These are phyloP conservation scores for Alternaria arbusti DNA, from an alignment of 2,329 filamentous ascomycete species.

Conservation along the genomic window DNA sequence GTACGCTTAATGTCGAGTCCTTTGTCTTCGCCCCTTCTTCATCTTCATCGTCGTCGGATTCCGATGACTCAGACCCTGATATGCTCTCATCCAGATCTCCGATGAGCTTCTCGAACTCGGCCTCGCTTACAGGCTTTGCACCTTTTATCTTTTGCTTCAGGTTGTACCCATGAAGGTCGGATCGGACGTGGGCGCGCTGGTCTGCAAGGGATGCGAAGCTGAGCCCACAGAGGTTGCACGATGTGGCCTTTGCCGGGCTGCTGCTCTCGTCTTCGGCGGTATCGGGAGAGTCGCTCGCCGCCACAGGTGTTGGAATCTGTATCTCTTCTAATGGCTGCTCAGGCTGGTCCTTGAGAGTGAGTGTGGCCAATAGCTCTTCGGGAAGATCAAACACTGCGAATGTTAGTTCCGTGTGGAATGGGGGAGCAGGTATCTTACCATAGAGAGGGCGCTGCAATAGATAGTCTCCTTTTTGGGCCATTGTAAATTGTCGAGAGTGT, in stretches of 20 bases:
- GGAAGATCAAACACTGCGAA: slow-evolving; percentile 80
- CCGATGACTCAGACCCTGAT: slow-evolving; percentile 81
- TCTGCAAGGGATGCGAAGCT: slow-evolving; percentile 76
- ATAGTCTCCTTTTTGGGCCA: slow-evolving; percentile 40
- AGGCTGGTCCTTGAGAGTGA: slow-evolving; percentile 62
- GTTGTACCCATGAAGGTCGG: slow-evolving; percentile 93
- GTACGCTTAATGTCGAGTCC: slow-evolving; percentile 73
- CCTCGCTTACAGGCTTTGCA: slow-evolving; percentile 72
- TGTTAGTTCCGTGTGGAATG: slow-evolving; percentile 15
- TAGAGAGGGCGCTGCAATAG: slow-evolving; percentile 49
- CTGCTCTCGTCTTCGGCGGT: slow-evolving; percentile 47
- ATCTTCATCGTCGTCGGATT: slow-evolving; percentile 73
- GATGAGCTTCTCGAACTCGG: slow-evolving; percentile 85
- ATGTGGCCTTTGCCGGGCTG: slow-evolving; percentile 65
- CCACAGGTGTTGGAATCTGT: slow-evolving; percentile 9
- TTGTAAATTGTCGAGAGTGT: slow-evolving; percentile 8
- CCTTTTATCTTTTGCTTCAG: slow-evolving; percentile 88
- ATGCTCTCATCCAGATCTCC: slow-evolving; percentile 88
- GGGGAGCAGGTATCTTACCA: slow-evolving; percentile 29
- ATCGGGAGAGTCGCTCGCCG: slow-evolving; percentile 36
- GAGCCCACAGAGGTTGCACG: slow-evolving; percentile 81
- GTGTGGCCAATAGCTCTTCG: slow-evolving; percentile 70
- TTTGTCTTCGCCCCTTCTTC: slow-evolving; percentile 57
- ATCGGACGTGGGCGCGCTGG: slow-evolving; percentile 84
- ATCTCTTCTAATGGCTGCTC: slow-evolving; percentile 26